Base-by-base conservation (phyloP, 805 yeast species). In the Saturnispora ahearnii region DNA sequence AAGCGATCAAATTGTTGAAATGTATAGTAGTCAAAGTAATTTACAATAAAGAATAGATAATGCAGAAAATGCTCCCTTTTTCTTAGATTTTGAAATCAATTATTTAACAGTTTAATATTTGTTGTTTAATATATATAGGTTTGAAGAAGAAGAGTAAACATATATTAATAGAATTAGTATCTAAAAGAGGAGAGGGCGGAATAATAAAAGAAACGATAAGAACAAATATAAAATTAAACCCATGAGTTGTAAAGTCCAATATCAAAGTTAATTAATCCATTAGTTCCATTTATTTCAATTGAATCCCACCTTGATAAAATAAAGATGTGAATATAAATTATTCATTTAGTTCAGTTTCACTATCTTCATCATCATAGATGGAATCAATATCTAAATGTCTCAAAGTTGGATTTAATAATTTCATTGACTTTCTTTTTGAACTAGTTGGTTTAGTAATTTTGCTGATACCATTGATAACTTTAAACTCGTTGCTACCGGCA, bases 1-100 rank as follows among this genome's bases (percentile, higher is more conserved):
- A 1, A 79, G 93, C 36, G 84, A 84, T 18, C 95, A 90, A 64
- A 81, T 90, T 18, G 78, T 86, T 3, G 96, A 90, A 59, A 80
- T 91, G 62, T 90, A 89, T 63, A 82, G 81, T 57, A 73, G 81
- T 47, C 97, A 89, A 65, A 80, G 82, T 1, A 59, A 53, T 46
- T 51, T 62, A 15, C 61, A 58, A 29, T 54, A 15, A 46, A 8
- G n/a, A 5, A 18, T 38, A 22, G 15, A 22, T 5, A 30, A 7
- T 18, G 6, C 29, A 26, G 29, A 8, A 26, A 26, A 18, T 18
- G 18, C 18, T 18, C 18, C 2, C 18, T 18, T 18, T 18, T 18
- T 18, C 18, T 18, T 18, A 18, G 18, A 18, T 18, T 2, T 18
- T 18, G 18, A 18, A 18, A 18, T 18, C 18, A 18, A 18, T 26